phyloP scores from a whole-genome alignment of 2,329 filamentous ascomycete species.

The Penicillium digitatum region DNA sequence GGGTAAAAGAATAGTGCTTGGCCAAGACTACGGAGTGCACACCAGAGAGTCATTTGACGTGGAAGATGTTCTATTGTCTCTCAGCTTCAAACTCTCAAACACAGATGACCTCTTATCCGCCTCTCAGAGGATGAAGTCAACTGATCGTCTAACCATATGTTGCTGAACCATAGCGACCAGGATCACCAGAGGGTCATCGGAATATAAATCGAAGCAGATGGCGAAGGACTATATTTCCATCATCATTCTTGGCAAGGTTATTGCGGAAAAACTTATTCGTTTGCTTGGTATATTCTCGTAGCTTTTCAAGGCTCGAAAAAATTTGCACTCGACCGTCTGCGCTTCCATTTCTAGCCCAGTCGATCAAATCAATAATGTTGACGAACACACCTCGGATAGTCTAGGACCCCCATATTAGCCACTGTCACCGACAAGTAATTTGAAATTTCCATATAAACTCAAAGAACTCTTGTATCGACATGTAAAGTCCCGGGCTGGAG shows the following conservation, averaged over 20 bases:
- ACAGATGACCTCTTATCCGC: not conserved
- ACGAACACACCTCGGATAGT: not conserved
- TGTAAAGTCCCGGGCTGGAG: not conserved
- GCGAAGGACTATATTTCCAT: not conserved
- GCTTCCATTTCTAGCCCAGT: not conserved
- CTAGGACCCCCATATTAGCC: not conserved
- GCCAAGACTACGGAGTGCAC: not conserved
- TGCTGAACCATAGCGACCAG: not conserved
- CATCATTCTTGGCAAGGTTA: too few relatives aligned
- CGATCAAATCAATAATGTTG: not conserved
- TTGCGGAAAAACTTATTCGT: not conserved
- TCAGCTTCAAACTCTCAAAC: not conserved
- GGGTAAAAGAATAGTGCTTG: not conserved
- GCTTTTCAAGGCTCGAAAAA: not conserved
- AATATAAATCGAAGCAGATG: not conserved
- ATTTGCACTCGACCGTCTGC: not conserved
- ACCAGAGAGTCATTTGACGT: not conserved
- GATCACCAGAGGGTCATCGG: not conserved
- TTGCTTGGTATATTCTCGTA: not conserved
- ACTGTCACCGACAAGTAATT: not conserved
- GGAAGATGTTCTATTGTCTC: not conserved
- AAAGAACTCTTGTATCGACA: not conserved
- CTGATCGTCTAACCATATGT: not conserved
- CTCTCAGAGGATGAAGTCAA: not conserved
- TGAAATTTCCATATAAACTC: too few relatives aligned